A percentile compares a stretch with the other conserved stretches of the same genome.
These are phyloP conservation scores for Gracilariopsis chorda DNA, from an alignment of 23 red algal genomes.

Conservation along the genomic window DNA sequence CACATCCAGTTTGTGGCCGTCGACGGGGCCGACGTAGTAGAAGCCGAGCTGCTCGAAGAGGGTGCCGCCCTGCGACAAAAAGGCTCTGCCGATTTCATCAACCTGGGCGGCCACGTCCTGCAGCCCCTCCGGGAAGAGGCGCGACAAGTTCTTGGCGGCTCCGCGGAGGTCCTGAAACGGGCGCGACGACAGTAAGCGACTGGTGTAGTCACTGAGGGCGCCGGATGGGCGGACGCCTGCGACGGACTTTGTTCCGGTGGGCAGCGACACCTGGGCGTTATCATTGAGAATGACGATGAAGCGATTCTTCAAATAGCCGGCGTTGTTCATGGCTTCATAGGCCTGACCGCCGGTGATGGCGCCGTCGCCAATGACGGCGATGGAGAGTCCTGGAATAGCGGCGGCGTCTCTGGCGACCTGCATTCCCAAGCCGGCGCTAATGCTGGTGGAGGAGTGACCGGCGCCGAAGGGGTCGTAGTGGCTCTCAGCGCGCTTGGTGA, in stretches of 20 bases:
- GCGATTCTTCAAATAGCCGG: constrained; percentile 89
- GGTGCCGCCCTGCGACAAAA: constrained; percentile 81
- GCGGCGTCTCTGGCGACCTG: constrained; percentile 84
- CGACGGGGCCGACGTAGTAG: constrained; percentile 96
- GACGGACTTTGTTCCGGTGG: constrained; percentile 94
- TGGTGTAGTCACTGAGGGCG: constrained; percentile 89
- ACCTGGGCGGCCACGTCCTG: constrained; percentile 90
- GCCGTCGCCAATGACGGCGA: constrained; percentile 98
- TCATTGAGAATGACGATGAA: constrained; percentile 98
- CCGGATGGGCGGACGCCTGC: constrained; percentile 83
- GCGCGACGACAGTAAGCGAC: constrained; percentile 71
- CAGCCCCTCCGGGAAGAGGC: constrained; percentile 84
- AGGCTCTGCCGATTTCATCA: constrained; percentile 85
- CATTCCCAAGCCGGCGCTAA: constrained; percentile 94
- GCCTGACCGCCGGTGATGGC: constrained; percentile 97
- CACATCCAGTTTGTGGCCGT: constrained; percentile 89
- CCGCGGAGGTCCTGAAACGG: constrained; percentile 84
- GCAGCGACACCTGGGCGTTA: constrained; percentile 93
- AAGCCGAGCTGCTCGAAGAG: constrained; percentile 99
- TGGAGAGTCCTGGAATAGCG: constrained; percentile 64
- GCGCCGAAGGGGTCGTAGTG: constrained; percentile 96
- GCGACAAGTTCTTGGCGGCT: constrained; percentile 86
- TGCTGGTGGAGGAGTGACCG: constrained; percentile 88
- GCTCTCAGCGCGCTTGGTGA: constrained; percentile 90
- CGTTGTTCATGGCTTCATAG: constrained; percentile 99